A percentile compares a stretch with the other conserved stretches of the same genome.
phyloP scores from a whole-genome alignment of 108 stramenopile species.

The Epithemia pelagica region DNA sequence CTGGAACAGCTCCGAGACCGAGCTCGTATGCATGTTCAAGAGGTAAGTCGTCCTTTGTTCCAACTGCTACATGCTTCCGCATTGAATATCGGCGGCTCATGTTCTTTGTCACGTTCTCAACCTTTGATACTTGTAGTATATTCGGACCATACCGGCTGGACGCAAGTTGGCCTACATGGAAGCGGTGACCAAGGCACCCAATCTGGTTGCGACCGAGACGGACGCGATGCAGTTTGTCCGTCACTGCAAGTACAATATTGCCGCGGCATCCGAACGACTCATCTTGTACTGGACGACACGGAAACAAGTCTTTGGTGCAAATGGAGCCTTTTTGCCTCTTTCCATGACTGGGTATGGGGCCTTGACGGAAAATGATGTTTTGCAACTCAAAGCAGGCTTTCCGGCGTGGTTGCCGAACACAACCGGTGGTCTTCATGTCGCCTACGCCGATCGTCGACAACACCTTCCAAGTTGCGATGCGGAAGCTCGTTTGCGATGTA shows the following conservation, averaged over 20 bases:
- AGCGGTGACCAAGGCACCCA: not conserved
- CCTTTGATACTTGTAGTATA: too few species aligned
- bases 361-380: not conserved
- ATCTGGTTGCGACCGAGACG: slow-evolving; percentile 7
- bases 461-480: not conserved
- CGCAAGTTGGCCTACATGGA: not conserved
- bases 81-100: too few species aligned
- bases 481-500: not conserved
- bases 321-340: slow-evolving; percentile 3
- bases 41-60: too few species aligned
- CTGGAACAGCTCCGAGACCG: too few species aligned
- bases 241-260: slow-evolving; percentile 9
- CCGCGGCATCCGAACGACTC: slow-evolving; percentile 1
- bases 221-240: slow-evolving; percentile 7
- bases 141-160: not conserved
- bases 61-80: too few species aligned
- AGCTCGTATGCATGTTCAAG: too few species aligned
- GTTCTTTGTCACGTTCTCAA: too few species aligned
- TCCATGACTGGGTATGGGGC: not conserved
- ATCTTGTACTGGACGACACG: slow-evolving; percentile 14
- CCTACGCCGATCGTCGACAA: not conserved
- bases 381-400: not conserved
- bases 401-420: not conserved
- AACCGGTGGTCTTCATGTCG: not conserved
- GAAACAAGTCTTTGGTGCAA: slow-evolving; percentile 9